Percentiles rank a stretch among this genome's conserved stretches.
phyloP scores from a whole-genome alignment of 1,284 basidiomycete species.

The Volvariella surrecta region DNA sequence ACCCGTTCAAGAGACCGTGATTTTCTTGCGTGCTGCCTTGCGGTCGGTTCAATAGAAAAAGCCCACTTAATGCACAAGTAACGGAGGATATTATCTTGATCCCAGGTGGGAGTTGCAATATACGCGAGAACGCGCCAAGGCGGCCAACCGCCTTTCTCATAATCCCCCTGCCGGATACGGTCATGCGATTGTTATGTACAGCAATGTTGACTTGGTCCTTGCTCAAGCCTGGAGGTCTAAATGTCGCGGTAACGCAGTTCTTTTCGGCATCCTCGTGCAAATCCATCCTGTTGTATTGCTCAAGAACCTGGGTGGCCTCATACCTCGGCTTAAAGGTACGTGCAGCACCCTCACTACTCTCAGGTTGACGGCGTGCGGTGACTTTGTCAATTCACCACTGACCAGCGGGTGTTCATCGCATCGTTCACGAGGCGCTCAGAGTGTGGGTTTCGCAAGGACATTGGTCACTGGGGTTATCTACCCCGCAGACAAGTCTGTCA shows the following conservation, averaged over 20 bases:
- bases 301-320: neutral
- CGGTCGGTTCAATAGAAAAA: conserved; percentile 23
- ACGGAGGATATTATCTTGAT: conserved; percentile 30
- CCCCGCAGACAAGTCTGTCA: too few species aligned
- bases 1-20: conserved; percentile 7
- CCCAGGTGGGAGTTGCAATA: conserved; percentile 35
- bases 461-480: neutral
- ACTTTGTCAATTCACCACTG: conserved; percentile 3
- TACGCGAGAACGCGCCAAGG: conserved; percentile 38
- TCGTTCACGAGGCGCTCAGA: conserved; percentile 44
- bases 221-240: conserved; percentile 41
- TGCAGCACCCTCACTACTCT: conserved; percentile 7
- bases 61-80: too few species aligned
- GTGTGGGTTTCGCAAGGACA: too few species aligned
- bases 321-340: conserved; percentile 20
- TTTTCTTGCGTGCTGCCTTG: conserved; percentile 9
- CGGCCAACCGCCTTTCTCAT: conserved; percentile 34
- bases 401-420: conserved; percentile 23
- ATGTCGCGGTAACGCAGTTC: conserved; percentile 35
- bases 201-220: conserved; percentile 34
- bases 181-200: conserved; percentile 32
- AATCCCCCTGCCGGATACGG: conserved; percentile 31
- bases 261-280: conserved; percentile 31
- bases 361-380: conserved; percentile 11
- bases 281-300: conserved; percentile 30